These are phyloP conservation scores for Pyrenopolyporus hunteri DNA, from an alignment of 495 filamentous ascomycete species.

Conservation along the genomic window DNA sequence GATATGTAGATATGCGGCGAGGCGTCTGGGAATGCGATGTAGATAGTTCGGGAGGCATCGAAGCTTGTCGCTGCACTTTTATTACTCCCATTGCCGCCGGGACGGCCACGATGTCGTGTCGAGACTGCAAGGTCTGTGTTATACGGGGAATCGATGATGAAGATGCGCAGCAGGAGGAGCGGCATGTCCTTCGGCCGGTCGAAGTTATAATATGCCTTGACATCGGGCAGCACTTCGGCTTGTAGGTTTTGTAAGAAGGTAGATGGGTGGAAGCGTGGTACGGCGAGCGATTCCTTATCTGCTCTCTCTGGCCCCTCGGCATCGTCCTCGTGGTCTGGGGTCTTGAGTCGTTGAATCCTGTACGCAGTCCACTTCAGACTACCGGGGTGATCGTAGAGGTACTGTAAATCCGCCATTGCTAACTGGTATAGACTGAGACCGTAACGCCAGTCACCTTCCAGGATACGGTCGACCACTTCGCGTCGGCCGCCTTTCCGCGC, in stretches of 20 bases:
- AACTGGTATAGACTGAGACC: slow-evolving; percentile 79
- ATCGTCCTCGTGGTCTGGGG: slow-evolving; percentile 41
- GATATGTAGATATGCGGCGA: slow-evolving; percentile 78
- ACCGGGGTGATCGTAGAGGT: slow-evolving; percentile 77
- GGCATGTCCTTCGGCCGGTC: slow-evolving; percentile 66
- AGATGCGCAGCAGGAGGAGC: slow-evolving; percentile 74
- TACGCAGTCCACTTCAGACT: slow-evolving; percentile 79
- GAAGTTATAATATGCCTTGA: slow-evolving; percentile 82
- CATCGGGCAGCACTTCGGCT: slow-evolving; percentile 69
- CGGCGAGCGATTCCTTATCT: slow-evolving; percentile 52
- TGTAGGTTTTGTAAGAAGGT: slow-evolving; percentile 78
- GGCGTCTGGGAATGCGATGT: slow-evolving; percentile 78
- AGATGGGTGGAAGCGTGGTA: slow-evolving; percentile 77
- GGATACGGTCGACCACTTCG: slow-evolving; percentile 76
- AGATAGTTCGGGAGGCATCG: slow-evolving; percentile 69
- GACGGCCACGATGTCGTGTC: slow-evolving; percentile 23
- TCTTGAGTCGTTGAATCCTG: slow-evolving; percentile 54
- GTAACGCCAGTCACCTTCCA: slow-evolving; percentile 82
- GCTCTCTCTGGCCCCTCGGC: slow-evolving; percentile 37
- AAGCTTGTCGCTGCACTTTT: slow-evolving; percentile 42
- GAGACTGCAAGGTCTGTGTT: slow-evolving; percentile 59
- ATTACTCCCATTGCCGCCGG: slow-evolving; percentile 33
- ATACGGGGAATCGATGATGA: slow-evolving; percentile 76
- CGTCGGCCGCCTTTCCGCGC: slow-evolving; percentile 69
- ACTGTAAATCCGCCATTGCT: slow-evolving; percentile 78